Evolutionary conservation across 495 filamentous ascomycete genomes (phyloP).

Genomic region (Xylaria acuta): DNA sequence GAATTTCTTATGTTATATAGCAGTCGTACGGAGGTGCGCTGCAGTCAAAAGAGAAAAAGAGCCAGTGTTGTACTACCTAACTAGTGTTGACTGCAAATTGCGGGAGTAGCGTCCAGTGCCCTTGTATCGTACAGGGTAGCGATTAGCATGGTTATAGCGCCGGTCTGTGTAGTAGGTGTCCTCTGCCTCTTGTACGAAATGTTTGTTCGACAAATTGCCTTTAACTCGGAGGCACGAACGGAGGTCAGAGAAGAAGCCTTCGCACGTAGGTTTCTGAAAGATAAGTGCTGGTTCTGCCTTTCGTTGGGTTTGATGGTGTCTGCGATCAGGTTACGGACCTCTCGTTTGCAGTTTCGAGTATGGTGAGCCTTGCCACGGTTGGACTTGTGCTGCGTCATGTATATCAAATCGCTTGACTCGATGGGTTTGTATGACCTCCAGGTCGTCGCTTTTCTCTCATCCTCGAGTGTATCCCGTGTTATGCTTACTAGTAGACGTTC

Average conservation of each 20-base stretch:
- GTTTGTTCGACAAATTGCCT: neutral
- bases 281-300: neutral
- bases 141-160: neutral
- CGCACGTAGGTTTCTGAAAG: neutral
- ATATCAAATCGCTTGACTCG: no score
- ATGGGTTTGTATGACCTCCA: neutral
- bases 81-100: no score
- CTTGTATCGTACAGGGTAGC: neutral
- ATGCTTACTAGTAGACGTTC: neutral
- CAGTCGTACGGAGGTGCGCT: no score
- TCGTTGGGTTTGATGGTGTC: no score
- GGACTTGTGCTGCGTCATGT: no score
- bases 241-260: neutral
- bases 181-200: neutral
- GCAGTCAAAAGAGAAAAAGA: no score
- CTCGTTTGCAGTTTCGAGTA: no score
- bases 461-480: neutral
- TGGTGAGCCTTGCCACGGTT: no score
- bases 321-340: neutral
- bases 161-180: neutral
- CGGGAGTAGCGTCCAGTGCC: neutral
- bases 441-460: neutral
- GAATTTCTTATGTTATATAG: no score
- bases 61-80: no score
- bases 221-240: neutral